Evolutionary conservation across 2,329 filamentous ascomycete species (phyloP), one percentile per base, ranked within the genome.

Genomic region (Aureobasidium lini): DNA sequence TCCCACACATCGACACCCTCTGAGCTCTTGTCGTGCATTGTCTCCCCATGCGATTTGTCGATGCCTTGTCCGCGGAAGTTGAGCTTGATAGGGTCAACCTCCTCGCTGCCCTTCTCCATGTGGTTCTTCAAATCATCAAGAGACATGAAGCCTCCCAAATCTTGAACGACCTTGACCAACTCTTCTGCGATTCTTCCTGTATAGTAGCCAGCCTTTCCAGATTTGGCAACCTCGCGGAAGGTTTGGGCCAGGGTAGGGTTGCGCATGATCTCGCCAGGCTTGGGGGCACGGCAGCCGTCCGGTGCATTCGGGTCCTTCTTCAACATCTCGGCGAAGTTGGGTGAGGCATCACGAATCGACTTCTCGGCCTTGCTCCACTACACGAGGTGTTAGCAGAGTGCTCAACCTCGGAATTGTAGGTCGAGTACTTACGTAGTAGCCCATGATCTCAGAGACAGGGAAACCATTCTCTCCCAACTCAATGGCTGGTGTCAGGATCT

Each of bases 161-260:
- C 84, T 63, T 83, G 79, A 0, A 93, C 84, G 0, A 91, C 90
- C 67, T 89, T 87, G 54, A 96, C 81, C 15, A 97, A 78, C 64
- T 86, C 87, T 68, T 94, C 82, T 3, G 90, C 94, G 54, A 97
- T 84, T 39, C 85, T 80, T 0, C 94, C 94, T 28, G 85, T 82
- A 72, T 99, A 99, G 77, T 96, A 99, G 0, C 93, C 94, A 66
- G 85, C 84, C 74, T 95, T 96, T 18, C 92, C 91, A 61, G 95
- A 80, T 34, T 84, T 79, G 0, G 86, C 93, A 5, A 99, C 78
- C 0, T 86, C 76, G 59, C 88, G 83, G 75, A 96, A 96, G 0
- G 93, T 96, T 47, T 82, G 80, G 0, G 89, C 92, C 8, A 97
- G 79, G 0, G 83, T 85, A 1, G 88, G 88, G 64, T 95, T 95